Conservation (phyloP, 2,329 filamentous ascomycete species). For the Phaeosphaeria sp. region DNA sequence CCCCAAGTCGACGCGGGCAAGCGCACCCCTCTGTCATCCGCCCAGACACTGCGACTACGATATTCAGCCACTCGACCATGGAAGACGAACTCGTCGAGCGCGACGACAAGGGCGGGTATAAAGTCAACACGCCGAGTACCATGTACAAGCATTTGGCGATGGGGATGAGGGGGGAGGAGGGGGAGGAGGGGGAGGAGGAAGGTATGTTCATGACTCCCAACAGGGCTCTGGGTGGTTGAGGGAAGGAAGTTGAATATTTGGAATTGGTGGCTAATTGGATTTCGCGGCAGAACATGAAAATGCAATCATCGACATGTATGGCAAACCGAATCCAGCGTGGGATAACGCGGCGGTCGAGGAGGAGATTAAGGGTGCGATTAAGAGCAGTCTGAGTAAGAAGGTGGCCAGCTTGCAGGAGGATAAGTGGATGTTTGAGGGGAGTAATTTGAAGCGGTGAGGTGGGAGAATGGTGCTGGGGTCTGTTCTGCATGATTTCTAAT, state of each 20-base stretch:
- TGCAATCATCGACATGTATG: constrained; percentile 42
- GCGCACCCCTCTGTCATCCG: constrained; percentile 29
- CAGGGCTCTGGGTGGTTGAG: too few relatives aligned
- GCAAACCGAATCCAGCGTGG: constrained; percentile 38
- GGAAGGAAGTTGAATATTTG: too few relatives aligned
- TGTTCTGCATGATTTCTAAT: constrained; percentile 4
- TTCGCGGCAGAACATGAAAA: constrained; percentile 39
- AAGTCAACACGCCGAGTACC: constrained; percentile 41
- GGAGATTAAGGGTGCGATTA: constrained; percentile 58
- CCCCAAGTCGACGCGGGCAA: constrained; percentile 20
- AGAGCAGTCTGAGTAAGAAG: constrained; percentile 73
- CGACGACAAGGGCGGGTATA: constrained; percentile 57
- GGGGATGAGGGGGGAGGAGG: constrained; percentile 24
- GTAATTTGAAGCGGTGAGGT: constrained; percentile 44
- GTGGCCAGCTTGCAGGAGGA: constrained; percentile 79
- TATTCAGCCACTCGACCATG: constrained; percentile 26
- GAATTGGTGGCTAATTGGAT: constrained; percentile 2
- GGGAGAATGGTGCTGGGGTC: not conserved
- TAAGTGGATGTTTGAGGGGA: constrained; percentile 88
- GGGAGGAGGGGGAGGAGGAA: constrained; percentile 40
- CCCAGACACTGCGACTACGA: constrained; percentile 24
- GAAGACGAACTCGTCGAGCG: constrained; percentile 57
- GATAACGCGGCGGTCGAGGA: constrained; percentile 29
- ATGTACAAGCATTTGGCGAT: constrained; percentile 33
- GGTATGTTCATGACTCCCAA: constrained; percentile 20